These are phyloP conservation scores for Verticillium albo-atrum DNA, from an alignment of 2,329 filamentous ascomycete genomes.

Conservation along the genomic window DNA sequence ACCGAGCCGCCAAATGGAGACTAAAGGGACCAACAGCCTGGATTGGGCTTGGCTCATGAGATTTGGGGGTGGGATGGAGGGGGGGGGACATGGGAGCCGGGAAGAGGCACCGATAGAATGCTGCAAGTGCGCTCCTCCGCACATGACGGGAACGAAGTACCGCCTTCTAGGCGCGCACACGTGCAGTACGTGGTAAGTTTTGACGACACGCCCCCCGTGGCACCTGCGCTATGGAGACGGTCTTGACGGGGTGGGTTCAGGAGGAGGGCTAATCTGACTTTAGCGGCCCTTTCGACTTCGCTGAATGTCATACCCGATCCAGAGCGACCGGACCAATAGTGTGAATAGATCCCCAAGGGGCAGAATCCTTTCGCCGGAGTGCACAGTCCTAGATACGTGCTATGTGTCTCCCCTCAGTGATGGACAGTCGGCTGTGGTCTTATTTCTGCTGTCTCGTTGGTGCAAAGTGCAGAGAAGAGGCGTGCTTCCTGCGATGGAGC, in stretches of 20 bases:
- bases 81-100: conserved; percentile 8
- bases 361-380: not conserved
- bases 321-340: not conserved
- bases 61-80: conserved; percentile 5
- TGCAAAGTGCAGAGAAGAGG: not conserved
- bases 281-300: conserved; percentile 4
- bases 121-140: conserved; percentile 5
- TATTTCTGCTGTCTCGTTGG: not conserved
- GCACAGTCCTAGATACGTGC: not conserved
- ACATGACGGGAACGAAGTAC: conserved; percentile 12
- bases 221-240: conserved; percentile 3
- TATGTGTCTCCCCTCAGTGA: no score
- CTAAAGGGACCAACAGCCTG: conserved; percentile 13
- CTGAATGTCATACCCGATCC: not conserved
- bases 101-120: conserved; percentile 15
- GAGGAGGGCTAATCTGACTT: conserved; percentile 6
- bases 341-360: not conserved
- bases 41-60: conserved; percentile 14
- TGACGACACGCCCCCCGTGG: conserved; percentile 1
- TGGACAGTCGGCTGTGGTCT: no score
- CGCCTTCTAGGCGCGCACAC: conserved; percentile 14
- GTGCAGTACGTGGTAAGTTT: conserved; percentile 5
- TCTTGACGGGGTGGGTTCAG: conserved; percentile 1
- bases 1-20: conserved; percentile 12
- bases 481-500: not conserved